Evolutionary conservation across 2,329 filamentous ascomycete species (phyloP).

Genomic region (Macroventuria anomochaeta): DNA sequence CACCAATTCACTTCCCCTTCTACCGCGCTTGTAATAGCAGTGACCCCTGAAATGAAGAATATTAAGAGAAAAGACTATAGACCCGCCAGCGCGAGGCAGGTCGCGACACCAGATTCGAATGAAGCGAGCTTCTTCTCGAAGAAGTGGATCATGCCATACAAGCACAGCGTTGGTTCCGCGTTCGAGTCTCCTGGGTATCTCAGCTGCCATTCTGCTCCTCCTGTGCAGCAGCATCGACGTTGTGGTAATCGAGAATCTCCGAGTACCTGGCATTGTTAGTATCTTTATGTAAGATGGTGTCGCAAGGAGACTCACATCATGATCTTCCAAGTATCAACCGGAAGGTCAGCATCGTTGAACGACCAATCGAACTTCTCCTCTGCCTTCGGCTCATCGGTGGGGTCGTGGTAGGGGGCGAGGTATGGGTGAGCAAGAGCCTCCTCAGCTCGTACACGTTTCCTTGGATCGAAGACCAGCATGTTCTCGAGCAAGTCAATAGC

Average conservation of each 20-base stretch:
- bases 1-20: conserved; percentile 23
- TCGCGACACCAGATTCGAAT: conserved; percentile 17
- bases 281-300: not conserved
- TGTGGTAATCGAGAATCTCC: conserved; percentile 98
- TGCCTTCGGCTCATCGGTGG: conserved; percentile 91
- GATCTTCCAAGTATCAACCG: conserved; percentile 99
- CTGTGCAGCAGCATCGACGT: conserved; percentile 73
- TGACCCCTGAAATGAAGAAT: conserved; percentile 23
- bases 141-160: conserved; percentile 22
- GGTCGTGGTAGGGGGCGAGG: conserved; percentile 94
- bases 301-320: conserved; percentile 80
- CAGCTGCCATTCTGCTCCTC: conserved; percentile 45
- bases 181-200: conserved; percentile 14
- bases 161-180: conserved; percentile 19
- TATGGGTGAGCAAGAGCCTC: conserved; percentile 91
- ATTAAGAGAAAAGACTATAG: conserved; percentile 27
- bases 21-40: conserved; percentile 23
- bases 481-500: conserved; percentile 92
- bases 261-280: conserved; percentile 75
- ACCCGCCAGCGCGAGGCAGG: conserved; percentile 25
- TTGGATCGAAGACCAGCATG: conserved; percentile 99
- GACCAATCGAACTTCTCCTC: conserved; percentile 99
- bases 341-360: conserved; percentile 96
- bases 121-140: conserved; percentile 21
- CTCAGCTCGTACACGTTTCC: conserved; percentile 86